phyloP scores from a whole-genome alignment of 495 filamentous ascomycete genomes.

The Rostrohypoxylon terebratum region DNA sequence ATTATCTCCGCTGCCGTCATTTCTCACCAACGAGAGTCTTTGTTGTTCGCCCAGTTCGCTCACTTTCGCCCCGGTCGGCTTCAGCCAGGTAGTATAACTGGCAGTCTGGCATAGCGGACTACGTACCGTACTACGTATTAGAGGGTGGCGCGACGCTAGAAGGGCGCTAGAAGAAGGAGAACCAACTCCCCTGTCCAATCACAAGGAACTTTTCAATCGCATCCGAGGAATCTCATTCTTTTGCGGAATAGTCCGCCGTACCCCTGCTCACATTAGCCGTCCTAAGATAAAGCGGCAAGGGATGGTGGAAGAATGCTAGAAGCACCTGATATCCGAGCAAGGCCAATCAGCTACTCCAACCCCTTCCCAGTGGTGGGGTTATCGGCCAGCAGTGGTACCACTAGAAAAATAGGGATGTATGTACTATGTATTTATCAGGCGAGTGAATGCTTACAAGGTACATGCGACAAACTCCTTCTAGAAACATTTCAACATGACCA shows the following conservation, averaged over 20 bases:
- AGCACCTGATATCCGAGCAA: constrained; percentile 45
- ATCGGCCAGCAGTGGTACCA: constrained; percentile 24
- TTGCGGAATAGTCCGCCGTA: constrained; percentile 44
- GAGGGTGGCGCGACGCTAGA: constrained; percentile 54
- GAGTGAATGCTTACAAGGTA: not conserved
- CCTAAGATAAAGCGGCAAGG: constrained; percentile 42
- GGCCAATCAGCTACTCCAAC: constrained; percentile 38
- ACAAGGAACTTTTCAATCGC: constrained; percentile 34
- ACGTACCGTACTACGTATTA: constrained; percentile 30
- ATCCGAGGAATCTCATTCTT: constrained; percentile 43
- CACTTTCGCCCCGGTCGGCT: constrained; percentile 24
- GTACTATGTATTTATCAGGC: constrained; percentile 7
- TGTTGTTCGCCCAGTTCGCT: constrained; percentile 32
- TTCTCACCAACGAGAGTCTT: constrained; percentile 15
- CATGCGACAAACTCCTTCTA: constrained; percentile 8
- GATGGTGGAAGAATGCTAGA: constrained; percentile 49
- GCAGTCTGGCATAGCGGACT: not conserved
- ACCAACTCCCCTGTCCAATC: constrained; percentile 44
- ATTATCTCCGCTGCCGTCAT: constrained; percentile 34
- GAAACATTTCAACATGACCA: constrained; percentile 8
- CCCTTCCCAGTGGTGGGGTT: constrained; percentile 31
- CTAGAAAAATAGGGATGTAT: constrained; percentile 11
- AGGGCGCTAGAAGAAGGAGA: constrained; percentile 53
- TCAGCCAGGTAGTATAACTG: constrained; percentile 32
- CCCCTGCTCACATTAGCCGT: constrained; percentile 42